A percentile compares a stretch with the other conserved stretches of the same genome.
Evolutionary conservation across 345 rosid species (phyloP).

Genomic region (Linum lewisii): DNA sequence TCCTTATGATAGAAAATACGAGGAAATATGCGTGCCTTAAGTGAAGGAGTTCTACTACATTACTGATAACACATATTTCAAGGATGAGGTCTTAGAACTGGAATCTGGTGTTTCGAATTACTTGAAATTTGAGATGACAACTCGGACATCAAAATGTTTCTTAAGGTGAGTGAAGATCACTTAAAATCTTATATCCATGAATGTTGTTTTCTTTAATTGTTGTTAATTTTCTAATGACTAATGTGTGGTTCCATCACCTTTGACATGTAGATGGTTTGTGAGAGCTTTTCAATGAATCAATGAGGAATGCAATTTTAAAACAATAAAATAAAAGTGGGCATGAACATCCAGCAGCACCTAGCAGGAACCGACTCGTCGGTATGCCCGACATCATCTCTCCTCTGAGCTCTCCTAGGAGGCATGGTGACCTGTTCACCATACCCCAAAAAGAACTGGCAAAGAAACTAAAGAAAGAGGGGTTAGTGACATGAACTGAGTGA

Average conservation of each 20-base stretch:
- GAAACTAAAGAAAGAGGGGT: too few species aligned
- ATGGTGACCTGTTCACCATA: too few species aligned
- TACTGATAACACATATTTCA: conserved; percentile 3
- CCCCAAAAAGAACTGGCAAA: too few species aligned
- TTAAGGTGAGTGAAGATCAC: neutral
- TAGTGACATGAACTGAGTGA: too few species aligned
- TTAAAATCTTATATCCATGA: neutral
- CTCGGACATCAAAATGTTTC: conserved; percentile 3
- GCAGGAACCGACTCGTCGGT: too few species aligned
- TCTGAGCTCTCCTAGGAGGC: too few species aligned
- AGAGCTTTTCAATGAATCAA: conserved; percentile 16
- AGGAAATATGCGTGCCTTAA: neutral
- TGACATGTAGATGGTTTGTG: conserved; percentile 19
- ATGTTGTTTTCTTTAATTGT: neutral
- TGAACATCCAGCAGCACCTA: too few species aligned
- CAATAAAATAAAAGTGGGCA: too few species aligned
- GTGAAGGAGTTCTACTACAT: conserved; percentile 5
- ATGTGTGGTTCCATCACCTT: neutral
- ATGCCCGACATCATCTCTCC: too few species aligned
- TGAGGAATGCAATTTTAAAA: too few species aligned
- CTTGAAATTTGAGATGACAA: conserved; percentile 10
- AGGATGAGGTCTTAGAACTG: conserved; percentile 7
- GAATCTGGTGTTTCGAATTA: conserved; percentile 3
- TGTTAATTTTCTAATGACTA: too few species aligned
- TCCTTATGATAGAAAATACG: neutral